These are phyloP conservation scores for Lumnitzera littorea DNA, from an alignment of 345 rosid genomes.

Conservation along the genomic window DNA sequence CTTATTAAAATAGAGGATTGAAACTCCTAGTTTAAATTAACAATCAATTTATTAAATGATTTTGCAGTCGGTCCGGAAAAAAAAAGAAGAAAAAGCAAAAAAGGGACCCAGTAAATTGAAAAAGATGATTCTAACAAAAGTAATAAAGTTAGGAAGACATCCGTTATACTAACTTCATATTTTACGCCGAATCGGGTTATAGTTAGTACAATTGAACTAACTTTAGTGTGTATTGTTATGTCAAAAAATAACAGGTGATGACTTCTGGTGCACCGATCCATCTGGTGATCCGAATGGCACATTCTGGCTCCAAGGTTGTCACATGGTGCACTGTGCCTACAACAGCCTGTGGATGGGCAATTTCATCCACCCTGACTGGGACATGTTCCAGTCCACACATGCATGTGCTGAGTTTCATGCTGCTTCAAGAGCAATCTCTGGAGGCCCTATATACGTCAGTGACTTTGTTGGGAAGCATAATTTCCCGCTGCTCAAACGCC, in stretches of 20 bases:
- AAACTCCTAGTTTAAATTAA: too few relatives aligned
- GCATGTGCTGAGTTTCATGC: slow-evolving; percentile 96
- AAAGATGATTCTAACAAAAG: too few relatives aligned
- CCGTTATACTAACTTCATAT: too few relatives aligned
- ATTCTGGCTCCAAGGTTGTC: slow-evolving; percentile 98
- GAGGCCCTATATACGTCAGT: slow-evolving; percentile 85
- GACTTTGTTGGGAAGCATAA: slow-evolving; percentile 83
- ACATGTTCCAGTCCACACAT: slow-evolving; percentile 97
- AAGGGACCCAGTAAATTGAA: too few relatives aligned
- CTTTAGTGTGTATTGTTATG: too few relatives aligned
- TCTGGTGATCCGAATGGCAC: slow-evolving; percentile 95
- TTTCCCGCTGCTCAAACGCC: slow-evolving; percentile 56
- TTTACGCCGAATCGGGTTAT: too few relatives aligned
- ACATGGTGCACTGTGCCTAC: slow-evolving; percentile 99
- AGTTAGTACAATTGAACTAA: too few relatives aligned
- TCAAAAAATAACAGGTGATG: slow-evolving; percentile 51
- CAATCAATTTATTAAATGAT: too few relatives aligned
- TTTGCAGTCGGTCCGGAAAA: too few relatives aligned
- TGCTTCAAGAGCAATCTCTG: slow-evolving; percentile 92
- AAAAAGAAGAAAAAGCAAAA: too few relatives aligned
- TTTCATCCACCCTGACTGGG: slow-evolving; percentile 99
- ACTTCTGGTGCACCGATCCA: slow-evolving; percentile 98
- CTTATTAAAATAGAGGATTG: too few relatives aligned
- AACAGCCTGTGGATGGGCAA: slow-evolving; percentile 99
- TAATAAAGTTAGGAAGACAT: too few relatives aligned